Percentiles rank a stretch among this genome's conserved stretches.
phyloP scores from a whole-genome alignment of 169 alveolate genomes.

The Cryptosporidium meleagridis region DNA sequence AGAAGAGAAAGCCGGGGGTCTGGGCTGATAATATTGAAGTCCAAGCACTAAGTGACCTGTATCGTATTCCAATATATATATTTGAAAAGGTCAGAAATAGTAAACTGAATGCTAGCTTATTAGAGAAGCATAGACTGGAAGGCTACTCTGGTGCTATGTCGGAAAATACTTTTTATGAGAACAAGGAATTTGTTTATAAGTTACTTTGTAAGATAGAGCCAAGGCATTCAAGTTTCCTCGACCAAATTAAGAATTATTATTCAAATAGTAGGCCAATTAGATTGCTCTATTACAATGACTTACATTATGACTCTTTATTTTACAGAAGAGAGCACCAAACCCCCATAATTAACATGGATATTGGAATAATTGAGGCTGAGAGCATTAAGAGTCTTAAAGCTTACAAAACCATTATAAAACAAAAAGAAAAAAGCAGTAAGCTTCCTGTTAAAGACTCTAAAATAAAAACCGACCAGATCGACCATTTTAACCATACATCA shows the following conservation, averaged over 20 bases:
- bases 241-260: neutral
- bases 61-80: slow-evolving; percentile 47
- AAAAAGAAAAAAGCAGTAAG: neutral
- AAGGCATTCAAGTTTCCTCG: neutral
- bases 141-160: neutral
- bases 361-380: neutral
- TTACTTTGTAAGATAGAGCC: slow-evolving; percentile 39
- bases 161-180: neutral
- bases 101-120: neutral
- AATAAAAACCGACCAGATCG: neutral
- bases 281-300: slow-evolving; percentile 33
- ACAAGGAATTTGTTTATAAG: neutral
- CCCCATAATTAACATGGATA: neutral
- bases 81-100: neutral
- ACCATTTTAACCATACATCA: neutral
- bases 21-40: slow-evolving; percentile 89
- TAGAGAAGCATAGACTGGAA: neutral
- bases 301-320: slow-evolving; percentile 64
- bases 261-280: slow-evolving; percentile 29
- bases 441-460: neutral
- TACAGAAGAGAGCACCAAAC: slow-evolving; percentile 11
- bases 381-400: neutral
- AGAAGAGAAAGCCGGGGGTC: slow-evolving; percentile 77
- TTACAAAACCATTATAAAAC: neutral
- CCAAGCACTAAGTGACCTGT: slow-evolving; percentile 79